Percentiles rank a stretch among this genome's conserved stretches.
These are phyloP conservation scores for Ceratocystis variospora DNA, from an alignment of 2,329 filamentous ascomycete genomes.

Conservation along the genomic window DNA sequence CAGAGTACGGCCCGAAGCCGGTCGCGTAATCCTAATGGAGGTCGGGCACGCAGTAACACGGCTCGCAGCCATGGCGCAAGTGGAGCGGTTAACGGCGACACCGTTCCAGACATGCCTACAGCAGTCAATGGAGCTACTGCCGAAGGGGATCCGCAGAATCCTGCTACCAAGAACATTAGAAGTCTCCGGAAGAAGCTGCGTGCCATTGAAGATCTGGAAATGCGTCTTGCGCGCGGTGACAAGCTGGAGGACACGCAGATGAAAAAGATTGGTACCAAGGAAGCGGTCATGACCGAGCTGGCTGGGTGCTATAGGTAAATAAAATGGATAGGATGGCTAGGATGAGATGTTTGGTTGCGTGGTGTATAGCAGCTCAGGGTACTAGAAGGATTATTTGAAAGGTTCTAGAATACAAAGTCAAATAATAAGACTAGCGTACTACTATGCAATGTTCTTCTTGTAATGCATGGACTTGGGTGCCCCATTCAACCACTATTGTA, in stretches of 20 bases:
- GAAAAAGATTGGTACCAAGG: constrained; percentile 92
- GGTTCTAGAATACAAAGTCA: no score
- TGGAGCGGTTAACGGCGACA: background rate
- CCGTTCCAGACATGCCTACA: constrained; percentile 21
- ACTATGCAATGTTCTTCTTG: no score
- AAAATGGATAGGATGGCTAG: constrained; percentile 19
- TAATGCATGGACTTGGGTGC: no score
- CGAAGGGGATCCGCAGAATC: constrained; percentile 40
- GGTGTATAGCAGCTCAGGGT: background rate
- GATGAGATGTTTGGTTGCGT: background rate
- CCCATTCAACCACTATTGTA: no score
- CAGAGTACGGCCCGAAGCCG: constrained; percentile 36
- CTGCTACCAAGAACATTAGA: constrained; percentile 88
- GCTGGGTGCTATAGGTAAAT: constrained; percentile 45
- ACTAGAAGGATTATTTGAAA: background rate
- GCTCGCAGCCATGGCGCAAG: constrained; percentile 27
- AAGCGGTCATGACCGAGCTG: constrained; percentile 70
- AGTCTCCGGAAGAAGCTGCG: constrained; percentile 93
- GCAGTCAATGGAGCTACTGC: constrained; percentile 27
- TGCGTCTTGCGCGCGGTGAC: constrained; percentile 85
- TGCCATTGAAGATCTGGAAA: constrained; percentile 95
- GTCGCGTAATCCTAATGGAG: constrained; percentile 37
- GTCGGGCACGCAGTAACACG: constrained; percentile 38
- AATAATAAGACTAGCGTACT: no score
- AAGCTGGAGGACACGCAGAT: constrained; percentile 97